phyloP scores from a whole-genome alignment of 75 land plant genomes.

The Pinus taeda region DNA sequence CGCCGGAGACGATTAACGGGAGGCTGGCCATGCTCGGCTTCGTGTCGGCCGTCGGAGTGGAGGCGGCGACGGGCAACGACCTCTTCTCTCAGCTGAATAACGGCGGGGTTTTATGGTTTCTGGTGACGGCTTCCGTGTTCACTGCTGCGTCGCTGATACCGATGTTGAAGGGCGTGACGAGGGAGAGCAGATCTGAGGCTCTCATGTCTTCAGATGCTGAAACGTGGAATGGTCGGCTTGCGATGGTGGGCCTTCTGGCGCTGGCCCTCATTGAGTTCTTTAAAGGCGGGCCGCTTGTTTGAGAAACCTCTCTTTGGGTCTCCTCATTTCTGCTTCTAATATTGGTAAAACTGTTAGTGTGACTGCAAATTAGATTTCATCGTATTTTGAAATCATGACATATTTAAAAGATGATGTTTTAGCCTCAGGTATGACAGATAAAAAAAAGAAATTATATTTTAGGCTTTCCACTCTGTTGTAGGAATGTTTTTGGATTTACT shows the following conservation, averaged over 20 bases:
- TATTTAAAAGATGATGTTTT: no score
- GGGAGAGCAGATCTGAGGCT: slow-evolving; percentile 43
- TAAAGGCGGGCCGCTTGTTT: slow-evolving; percentile 67
- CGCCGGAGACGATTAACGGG: slow-evolving; percentile 87
- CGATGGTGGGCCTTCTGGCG: slow-evolving; percentile 78
- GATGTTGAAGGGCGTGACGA: slow-evolving; percentile 56
- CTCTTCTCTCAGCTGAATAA: slow-evolving; percentile 34
- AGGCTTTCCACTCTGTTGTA: no score
- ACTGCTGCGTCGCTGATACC: slow-evolving; percentile 71
- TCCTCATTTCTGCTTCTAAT: no score
- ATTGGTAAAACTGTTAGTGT: no score
- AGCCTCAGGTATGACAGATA: no score
- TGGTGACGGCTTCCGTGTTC: no score
- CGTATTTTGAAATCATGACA: no score
- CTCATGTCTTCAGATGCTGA: slow-evolving; percentile 75
- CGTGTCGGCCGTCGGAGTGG: slow-evolving; percentile 61
- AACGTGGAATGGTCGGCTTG: slow-evolving; percentile 74
- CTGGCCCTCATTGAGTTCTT: slow-evolving; percentile 76
- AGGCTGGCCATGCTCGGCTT: slow-evolving; percentile 88
- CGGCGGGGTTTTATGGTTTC: no score
- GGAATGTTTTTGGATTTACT: no score
- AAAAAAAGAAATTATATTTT: no score
- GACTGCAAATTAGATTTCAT: no score
- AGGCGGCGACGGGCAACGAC: slow-evolving; percentile 54
- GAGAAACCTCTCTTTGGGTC: no score